Evolutionary conservation across 805 yeast genomes (phyloP), one percentile per base, ranked within the genome.

Genomic region (Sporopachydermia quercuum): DNA sequence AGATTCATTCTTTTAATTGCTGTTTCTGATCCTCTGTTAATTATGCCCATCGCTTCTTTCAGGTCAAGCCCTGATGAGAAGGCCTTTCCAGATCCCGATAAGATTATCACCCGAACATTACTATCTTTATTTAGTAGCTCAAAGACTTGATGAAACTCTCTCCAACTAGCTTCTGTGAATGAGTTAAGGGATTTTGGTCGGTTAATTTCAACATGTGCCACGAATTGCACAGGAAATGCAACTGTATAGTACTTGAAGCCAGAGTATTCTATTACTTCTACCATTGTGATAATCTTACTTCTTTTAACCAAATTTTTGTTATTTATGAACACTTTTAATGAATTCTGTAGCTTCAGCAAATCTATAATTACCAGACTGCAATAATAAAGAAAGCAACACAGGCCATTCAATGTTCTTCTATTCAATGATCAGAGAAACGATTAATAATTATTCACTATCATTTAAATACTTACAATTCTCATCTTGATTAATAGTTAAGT

Each of bases 41-140:
- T 40, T 15, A 53, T 36, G 5, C 40, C 33, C 27, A 53, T 50
- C 35, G 45, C 44, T 3, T 47, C 41, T 15, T 45, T 64, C 49
- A 81, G 53, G 51, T 82, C 78, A 45, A 81, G 62, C 0, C 93
- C 93, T 3, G 83, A 63, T 18, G 76, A 62, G 49, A 82, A 76
- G 11, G 61, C 63, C 2, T 57, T 57, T 5, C 79, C 79, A 2
- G 52, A 60, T 0, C 78, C 76, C 1, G 76, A 67, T 1, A 81
- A 60, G 4, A 82, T 65, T 19, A 78, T 70, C 5, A 66, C 72
- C 16, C 71, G 68, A 17, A 76, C 67, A 1, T 56, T 57, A 2
- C 65, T 55, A 37, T 64, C 67, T 3, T 45, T 39, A 37, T 70
- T 74, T 16, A 81, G 59, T 35, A 48, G 45, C 15, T 54, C 49